Conservation (phyloP, 1,284 basidiomycete genomes). For the Wolfiporia cocos region DNA sequence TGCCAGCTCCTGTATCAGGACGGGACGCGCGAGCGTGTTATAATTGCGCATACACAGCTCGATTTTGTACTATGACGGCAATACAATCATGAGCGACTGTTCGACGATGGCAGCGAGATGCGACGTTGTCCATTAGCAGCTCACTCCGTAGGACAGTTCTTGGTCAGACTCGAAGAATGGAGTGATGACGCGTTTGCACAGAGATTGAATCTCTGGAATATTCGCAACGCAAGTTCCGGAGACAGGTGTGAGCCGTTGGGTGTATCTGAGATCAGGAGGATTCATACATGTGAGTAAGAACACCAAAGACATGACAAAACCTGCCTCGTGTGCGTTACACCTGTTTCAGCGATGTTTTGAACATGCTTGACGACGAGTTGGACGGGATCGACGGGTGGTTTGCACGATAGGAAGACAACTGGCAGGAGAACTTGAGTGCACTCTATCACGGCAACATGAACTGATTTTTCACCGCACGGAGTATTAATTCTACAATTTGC, state of each 20-base stretch:
- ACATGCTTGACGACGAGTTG: slow-evolving; percentile 60
- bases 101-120: too few species aligned
- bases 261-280: slow-evolving; percentile 47
- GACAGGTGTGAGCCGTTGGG: slow-evolving; percentile 65
- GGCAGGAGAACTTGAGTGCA: too few species aligned
- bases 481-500: slow-evolving; percentile 74
- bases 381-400: slow-evolving; percentile 72
- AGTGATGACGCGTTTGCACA: slow-evolving; percentile 50
- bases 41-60: slow-evolving; percentile 72
- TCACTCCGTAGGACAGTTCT: slow-evolving; percentile 37
- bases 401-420: slow-evolving; percentile 80
- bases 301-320: too few species aligned
- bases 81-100: too few species aligned
- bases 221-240: slow-evolving; percentile 62
- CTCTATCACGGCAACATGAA: too few species aligned
- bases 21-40: slow-evolving; percentile 49
- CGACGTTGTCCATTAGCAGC: too few species aligned
- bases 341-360: slow-evolving; percentile 54
- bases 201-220: slow-evolving; percentile 54
- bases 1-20: slow-evolving; percentile 60
- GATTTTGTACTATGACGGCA: slow-evolving; percentile 68
- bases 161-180: slow-evolving; percentile 42
- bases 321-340: slow-evolving; percentile 61
- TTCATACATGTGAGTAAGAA: too few species aligned
- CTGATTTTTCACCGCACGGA: slow-evolving; percentile 67